Base-by-base conservation (phyloP, 2,329 filamentous ascomycete species). In the Mollisia scopiformis region DNA sequence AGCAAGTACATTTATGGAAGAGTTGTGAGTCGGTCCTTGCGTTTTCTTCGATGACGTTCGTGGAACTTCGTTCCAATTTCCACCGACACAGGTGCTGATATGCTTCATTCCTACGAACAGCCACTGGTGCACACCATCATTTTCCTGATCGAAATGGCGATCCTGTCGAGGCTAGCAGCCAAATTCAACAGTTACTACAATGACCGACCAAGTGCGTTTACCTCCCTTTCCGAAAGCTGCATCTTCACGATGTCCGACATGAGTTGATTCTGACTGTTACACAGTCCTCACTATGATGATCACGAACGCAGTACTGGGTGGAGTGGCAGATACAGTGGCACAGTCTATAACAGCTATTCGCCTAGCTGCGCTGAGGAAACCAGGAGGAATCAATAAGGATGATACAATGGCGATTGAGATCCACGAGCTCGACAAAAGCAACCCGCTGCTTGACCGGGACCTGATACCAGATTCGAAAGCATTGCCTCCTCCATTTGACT, bases 251-350 rank as follows among this genome's bases (percentile, higher is more conserved):
- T 46, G 54, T n/a, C n/a, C 19, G 41, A 25, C 8, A 47, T 47
- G 43, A 25, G 16, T 27, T 16, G 21, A 49, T 58, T 51, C 64
- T 66, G 59, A 66, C 57, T 30, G 27, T 37, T 31, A 30, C 6
- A 25, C 74, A 91, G 91, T 99, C 43, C 86, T 99, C 72, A 99
- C 95, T 64, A 99, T 96, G 78, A 99, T 99, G 94, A 92, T 97
- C 74, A 97, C 94, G 75, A 99, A 99, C 80, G 91, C 95, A 68
- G 89, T 98, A 59, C 87, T 99, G 61, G 93, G 92, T 79, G 95
- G 95, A 70, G 89, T 99, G 69, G 95, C 95, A 76, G 95, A 99
- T 77, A 98, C 95, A 33, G 92, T 96, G 51, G 95, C 95, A 61
- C 95, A 99, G 77, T 88, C 91, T 61, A 90, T 99, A 74, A 96